Evolutionary conservation across 208 protist genomes (phyloP), one percentile per base, ranked within the genome.

Genomic region (Crithidia expoeki): DNA sequence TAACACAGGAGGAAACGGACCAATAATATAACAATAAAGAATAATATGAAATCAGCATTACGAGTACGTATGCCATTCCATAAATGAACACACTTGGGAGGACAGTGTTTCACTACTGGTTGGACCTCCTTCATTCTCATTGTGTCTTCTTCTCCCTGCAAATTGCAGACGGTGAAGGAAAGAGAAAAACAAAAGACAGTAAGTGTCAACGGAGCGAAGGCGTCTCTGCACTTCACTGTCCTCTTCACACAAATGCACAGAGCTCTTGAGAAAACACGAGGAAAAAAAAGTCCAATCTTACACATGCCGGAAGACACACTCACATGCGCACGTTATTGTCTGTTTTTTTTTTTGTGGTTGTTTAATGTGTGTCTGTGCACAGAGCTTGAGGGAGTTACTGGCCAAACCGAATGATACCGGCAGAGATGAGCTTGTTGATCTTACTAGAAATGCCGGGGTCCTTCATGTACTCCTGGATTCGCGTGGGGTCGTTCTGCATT

Each of bases 361-460:
- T 42, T 42, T 6, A 6, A 42, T 12, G 36, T 19, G 27, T 16
- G 52, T 11, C 17, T 10, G 21, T 19, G 32, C 7, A 40, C 52
- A 33, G n/a, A 10, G 33, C 33, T 17, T n/a, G 32, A 47, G 14
- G 17, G 32, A 10, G 9, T 21, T 76, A 79, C 46, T 79, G 60
- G 12, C 92, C 94, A 71, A 97, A 88, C 23, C 89, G 92, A 81
- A 99, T 98, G 71, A 99, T 96, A 63, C 98, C 98, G 50, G 96
- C 97, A 4, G 90, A 92, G 59, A 98, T 86, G n/a, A 99, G 93
- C 69, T 98, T 99, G 65, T 98, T 88, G 68, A 99, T 98, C 84
- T 98, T 98, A 9, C 50, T 74, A 4, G 87, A 65, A 66, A 99
- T 91, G 30, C 61, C 71, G 0, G 96, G 96, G 60, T 98, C 94